These are phyloP conservation scores for Sporothrix schenckii DNA, from an alignment of 2,329 filamentous ascomycete species.

Conservation along the genomic window DNA sequence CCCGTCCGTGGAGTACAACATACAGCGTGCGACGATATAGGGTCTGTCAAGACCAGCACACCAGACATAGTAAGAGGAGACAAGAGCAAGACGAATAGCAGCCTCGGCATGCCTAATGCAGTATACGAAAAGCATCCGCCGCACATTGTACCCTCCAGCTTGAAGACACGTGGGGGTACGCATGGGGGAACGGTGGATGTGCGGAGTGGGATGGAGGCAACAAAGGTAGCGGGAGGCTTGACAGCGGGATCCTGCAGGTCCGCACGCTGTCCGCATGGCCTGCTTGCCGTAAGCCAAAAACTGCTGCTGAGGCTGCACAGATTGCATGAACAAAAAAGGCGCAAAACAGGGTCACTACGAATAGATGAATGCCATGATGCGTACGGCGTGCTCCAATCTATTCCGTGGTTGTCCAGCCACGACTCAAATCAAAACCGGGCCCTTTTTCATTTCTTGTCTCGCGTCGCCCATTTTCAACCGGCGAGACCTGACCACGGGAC, in stretches of 20 bases:
- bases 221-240: not conserved
- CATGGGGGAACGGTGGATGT: constrained; percentile 5
- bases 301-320: not conserved
- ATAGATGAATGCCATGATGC: not conserved
- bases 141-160: not conserved
- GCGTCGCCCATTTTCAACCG: not conserved
- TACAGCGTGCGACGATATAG: not conserved
- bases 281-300: no score
- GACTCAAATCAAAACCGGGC: not conserved
- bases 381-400: not conserved
- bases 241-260: not conserved
- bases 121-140: not conserved
- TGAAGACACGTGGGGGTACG: not conserved
- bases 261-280: no score
- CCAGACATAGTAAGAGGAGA: not conserved
- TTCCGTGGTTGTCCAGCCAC: not conserved
- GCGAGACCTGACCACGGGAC: constrained; percentile 11
- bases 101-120: not conserved
- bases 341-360: not conserved
- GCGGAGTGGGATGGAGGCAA: not conserved
- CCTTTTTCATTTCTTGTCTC: not conserved
- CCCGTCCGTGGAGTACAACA: no score
- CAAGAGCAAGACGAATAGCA: no score
- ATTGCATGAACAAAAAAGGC: not conserved
- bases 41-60: not conserved